Percentiles rank a stretch among this genome's conserved stretches.
phyloP scores from a whole-genome alignment of 495 filamentous ascomycete species.

The Podospora appendiculata region DNA sequence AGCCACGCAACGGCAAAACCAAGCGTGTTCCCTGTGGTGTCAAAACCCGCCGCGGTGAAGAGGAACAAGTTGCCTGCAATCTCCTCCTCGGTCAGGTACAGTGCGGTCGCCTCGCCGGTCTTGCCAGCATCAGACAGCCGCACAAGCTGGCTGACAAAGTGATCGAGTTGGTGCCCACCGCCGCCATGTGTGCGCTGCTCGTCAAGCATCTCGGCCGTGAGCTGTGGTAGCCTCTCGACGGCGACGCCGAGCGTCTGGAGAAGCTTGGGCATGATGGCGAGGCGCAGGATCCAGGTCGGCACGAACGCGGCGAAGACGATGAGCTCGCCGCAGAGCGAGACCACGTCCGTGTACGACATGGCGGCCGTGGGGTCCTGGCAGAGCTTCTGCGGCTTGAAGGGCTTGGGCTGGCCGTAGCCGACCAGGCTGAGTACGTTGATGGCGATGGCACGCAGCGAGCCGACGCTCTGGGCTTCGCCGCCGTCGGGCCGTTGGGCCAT shows the following conservation, averaged over 20 bases:
- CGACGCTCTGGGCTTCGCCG: conserved; percentile 12
- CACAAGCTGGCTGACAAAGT: conserved; percentile 33
- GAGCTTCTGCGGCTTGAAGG: conserved; percentile 20
- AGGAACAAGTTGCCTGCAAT: conserved; percentile 44
- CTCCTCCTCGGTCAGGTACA: conserved; percentile 31
- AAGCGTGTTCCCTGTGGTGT: conserved; percentile 44
- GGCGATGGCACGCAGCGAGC: conserved; percentile 22
- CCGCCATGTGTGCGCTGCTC: conserved; percentile 17
- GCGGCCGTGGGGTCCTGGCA: conserved; percentile 8
- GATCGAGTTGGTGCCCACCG: conserved; percentile 11
- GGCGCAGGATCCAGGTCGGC: conserved; percentile 16
- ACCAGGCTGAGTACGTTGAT: conserved; percentile 35
- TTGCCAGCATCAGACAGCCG: conserved; percentile 9
- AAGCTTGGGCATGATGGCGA: conserved; percentile 22
- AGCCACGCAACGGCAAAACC: conserved; percentile 36
- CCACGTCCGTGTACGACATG: conserved; percentile 28
- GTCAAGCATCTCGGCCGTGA: conserved; percentile 24
- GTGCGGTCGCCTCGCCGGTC: neutral
- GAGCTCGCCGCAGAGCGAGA: conserved; percentile 20
- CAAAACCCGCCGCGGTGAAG: conserved; percentile 44
- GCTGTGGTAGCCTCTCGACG: conserved; percentile 10
- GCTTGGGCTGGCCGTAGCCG: conserved; percentile 26
- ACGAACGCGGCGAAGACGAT: conserved; percentile 25
- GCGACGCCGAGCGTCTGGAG: conserved; percentile 22
- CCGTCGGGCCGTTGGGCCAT: conserved; percentile 14